Base-by-base conservation (phyloP, 2,329 filamentous ascomycete species). In the Cadophora gregata region DNA sequence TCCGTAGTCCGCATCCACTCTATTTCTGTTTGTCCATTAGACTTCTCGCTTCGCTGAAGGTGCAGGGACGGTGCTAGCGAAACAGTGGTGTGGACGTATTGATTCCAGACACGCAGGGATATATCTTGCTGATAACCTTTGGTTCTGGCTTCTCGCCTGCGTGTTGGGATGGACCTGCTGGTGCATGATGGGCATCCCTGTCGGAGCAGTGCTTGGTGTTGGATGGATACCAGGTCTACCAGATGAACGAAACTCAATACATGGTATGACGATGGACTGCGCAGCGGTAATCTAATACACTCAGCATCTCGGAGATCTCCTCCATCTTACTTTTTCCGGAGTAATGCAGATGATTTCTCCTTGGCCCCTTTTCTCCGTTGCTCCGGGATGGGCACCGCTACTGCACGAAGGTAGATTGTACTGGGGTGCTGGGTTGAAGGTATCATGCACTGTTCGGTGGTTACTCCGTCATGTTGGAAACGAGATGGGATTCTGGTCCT, bases 1-100 rank as follows among this genome's bases (percentile, higher is more conserved):
- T 38, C 36, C 3, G 12, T 9, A 42, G 10, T 42, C 10, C 14
- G 10, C n/a, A n/a, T 19, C 10, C 14, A 6, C 38, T 47, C 42
- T 47, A 47, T 47, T 47, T 47, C 21, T 47, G 21, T 47, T 36
- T 47, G 2, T 21, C n/a, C 4, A 21, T 7, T 47, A 47, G 9
- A n/a, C 42, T 47, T 47, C 42, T 47, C 42, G 42, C 42, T 47
- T 47, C 19, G 4, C 7, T n/a, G 21, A 3, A 7, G 19, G 19
- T 21, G 42, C n/a, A 47, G 42, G 42, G 19, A 21, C 38, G 38
- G 38, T 47, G n/a, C 7, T 47, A 47, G 42, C n/a, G 42, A 21
- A 21, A n/a, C 42, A 10, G n/a, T 21, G 42, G 42, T 53, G 50
- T 53, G 50, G 25, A 53, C 25, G 25, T 53, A 53, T 53, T 53